Evolutionary conservation across 176 grass and related monocot species (phyloP).

Genomic region (Aechmea fasciata): DNA sequence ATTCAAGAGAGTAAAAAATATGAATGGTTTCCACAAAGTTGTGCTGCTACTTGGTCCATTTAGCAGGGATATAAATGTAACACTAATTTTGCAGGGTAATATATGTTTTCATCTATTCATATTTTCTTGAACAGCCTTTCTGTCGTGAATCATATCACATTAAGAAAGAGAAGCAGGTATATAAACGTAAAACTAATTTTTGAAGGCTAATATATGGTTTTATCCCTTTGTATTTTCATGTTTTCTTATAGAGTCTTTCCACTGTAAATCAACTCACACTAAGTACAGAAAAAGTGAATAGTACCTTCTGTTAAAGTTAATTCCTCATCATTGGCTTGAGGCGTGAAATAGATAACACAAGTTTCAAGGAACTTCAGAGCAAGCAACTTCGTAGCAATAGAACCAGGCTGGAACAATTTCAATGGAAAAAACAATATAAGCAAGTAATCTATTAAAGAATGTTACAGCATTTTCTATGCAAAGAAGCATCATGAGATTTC

Average conservation of each 20-base stretch:
- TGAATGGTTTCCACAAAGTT: too few relatives aligned
- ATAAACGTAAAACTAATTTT: too few relatives aligned
- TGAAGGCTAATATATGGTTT: too few relatives aligned
- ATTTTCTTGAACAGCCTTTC: too few relatives aligned
- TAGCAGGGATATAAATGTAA: too few relatives aligned
- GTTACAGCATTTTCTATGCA: not conserved
- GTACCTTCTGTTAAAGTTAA: slow-evolving; percentile 40
- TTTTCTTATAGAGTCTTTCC: too few relatives aligned
- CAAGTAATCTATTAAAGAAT: not conserved
- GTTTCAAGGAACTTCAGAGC: slow-evolving; percentile 80
- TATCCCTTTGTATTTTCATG: too few relatives aligned
- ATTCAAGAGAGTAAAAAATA: too few relatives aligned
- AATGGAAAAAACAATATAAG: slow-evolving; percentile 28
- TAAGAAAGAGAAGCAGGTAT: slow-evolving; percentile 6
- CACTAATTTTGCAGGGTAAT: too few relatives aligned
- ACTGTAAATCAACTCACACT: too few relatives aligned
- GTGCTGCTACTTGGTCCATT: too few relatives aligned
- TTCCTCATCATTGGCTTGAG: slow-evolving; percentile 36
- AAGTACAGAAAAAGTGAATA: not conserved
- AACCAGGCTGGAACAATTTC: slow-evolving; percentile 43
- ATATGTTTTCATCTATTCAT: too few relatives aligned
- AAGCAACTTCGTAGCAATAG: slow-evolving; percentile 61
- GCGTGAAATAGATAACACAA: slow-evolving; percentile 61
- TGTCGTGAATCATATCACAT: slow-evolving; percentile 8
- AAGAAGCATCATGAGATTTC: not conserved